Evolutionary conservation across 495 filamentous ascomycete species (phyloP).

Genomic region (Penicillium pancosmium): DNA sequence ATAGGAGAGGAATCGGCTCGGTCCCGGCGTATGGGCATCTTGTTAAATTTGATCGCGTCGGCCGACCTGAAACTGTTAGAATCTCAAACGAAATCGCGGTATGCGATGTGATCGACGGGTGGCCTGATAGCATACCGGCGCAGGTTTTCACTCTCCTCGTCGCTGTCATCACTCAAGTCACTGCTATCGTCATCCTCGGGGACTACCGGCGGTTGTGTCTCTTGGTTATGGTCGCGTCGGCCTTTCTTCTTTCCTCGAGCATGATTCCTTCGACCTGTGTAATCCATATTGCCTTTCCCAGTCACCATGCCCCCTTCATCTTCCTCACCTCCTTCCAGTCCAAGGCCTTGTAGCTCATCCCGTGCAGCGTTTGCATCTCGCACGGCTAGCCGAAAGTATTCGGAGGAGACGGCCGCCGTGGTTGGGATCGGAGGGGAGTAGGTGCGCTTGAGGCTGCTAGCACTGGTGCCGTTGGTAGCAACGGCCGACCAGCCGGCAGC

Average conservation of each 20-base stretch:
- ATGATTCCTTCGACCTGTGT: slow-evolving; percentile 65
- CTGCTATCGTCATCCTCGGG: slow-evolving; percentile 96
- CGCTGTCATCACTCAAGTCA: slow-evolving; percentile 94
- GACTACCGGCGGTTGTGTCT: slow-evolving; percentile 67
- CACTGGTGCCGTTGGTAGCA: slow-evolving; percentile 44
- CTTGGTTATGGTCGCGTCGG: slow-evolving; percentile 44
- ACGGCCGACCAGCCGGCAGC: slow-evolving; percentile 89
- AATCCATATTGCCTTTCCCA: slow-evolving; percentile 72
- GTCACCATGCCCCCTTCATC: slow-evolving; percentile 84
- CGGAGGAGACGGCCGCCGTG: slow-evolving; percentile 66
- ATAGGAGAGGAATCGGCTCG: slow-evolving; percentile 88
- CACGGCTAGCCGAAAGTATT: slow-evolving; percentile 68
- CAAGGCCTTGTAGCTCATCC: slow-evolving; percentile 37
- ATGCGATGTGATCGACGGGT: neutral
- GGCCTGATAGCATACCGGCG: slow-evolving; percentile 36
- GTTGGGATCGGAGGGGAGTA: slow-evolving; percentile 97
- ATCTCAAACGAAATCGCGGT: neutral
- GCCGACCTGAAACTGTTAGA: slow-evolving; percentile 43
- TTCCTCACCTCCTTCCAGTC: slow-evolving; percentile 69
- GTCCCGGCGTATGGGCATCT: slow-evolving; percentile 81
- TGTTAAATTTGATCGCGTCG: slow-evolving; percentile 91
- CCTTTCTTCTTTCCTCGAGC: slow-evolving; percentile 49
- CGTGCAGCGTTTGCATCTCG: slow-evolving; percentile 37
- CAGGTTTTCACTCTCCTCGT: slow-evolving; percentile 73
- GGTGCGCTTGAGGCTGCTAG: slow-evolving; percentile 79